A percentile compares a stretch with the other conserved stretches of the same genome.
These are phyloP conservation scores for Craspedostauros australis DNA, from an alignment of 108 stramenopile genomes.

Conservation along the genomic window DNA sequence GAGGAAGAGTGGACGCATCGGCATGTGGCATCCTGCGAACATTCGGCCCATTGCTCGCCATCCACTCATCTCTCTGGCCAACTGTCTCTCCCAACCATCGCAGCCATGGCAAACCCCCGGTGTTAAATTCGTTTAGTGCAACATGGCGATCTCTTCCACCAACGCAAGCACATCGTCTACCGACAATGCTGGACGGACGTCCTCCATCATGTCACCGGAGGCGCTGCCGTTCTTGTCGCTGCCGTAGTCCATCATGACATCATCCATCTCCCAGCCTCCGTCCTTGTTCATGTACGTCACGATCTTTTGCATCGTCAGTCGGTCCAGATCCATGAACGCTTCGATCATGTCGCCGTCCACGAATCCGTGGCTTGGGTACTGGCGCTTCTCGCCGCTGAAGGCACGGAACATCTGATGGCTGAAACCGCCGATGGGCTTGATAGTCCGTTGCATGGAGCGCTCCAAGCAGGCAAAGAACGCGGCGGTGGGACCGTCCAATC, in stretches of 20 bases:
- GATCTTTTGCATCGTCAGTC: constrained; percentile 63
- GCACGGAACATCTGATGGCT: constrained; percentile 80
- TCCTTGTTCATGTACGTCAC: constrained; percentile 77
- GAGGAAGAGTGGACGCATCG: too few species aligned
- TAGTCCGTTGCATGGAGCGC: constrained; percentile 53
- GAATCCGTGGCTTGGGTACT: constrained; percentile 73
- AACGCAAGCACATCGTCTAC: constrained; percentile 76
- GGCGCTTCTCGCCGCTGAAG: constrained; percentile 58
- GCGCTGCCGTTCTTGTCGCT: constrained; percentile 25
- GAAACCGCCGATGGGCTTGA: constrained; percentile 84
- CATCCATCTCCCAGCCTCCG: constrained; percentile 70
- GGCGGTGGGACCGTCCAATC: constrained; percentile 78
- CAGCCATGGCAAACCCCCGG: neutral
- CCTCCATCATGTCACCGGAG: constrained; percentile 13
- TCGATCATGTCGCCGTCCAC: constrained; percentile 96
- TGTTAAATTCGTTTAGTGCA: constrained; percentile 37
- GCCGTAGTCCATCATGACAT: constrained; percentile 11
- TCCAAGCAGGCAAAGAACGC: constrained; percentile 83
- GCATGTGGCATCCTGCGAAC: too few species aligned
- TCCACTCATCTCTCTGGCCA: too few species aligned
- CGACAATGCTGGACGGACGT: constrained; percentile 18
- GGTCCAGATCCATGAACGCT: constrained; percentile 88
- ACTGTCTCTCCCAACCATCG: too few species aligned
- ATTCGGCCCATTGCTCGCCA: too few species aligned
- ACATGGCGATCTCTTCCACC: constrained; percentile 82